phyloP scores from a whole-genome alignment of 2,329 filamentous ascomycete genomes.

The Colletotrichum nymphaeae region DNA sequence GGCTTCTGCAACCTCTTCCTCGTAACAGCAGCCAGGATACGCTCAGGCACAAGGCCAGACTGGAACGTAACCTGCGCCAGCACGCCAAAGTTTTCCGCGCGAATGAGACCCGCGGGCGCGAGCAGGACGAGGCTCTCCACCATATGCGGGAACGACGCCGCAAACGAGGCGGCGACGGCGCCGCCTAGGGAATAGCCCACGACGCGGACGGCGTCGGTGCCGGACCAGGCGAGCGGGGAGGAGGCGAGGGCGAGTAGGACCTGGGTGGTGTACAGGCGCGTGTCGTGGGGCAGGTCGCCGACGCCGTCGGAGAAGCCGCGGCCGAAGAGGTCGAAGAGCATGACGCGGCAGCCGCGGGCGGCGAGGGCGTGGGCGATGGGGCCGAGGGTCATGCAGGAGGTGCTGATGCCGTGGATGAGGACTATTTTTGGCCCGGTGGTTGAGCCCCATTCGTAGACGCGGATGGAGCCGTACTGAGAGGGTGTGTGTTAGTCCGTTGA shows the following conservation, averaged over 20 bases:
- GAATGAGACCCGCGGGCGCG: conserved; percentile 81
- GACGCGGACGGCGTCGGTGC: conserved; percentile 68
- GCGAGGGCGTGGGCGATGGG: conserved; percentile 76
- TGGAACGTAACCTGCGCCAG: conserved; percentile 63
- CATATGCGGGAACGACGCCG: conserved; percentile 76
- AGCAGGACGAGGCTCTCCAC: conserved; percentile 79
- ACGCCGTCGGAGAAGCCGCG: conserved; percentile 75
- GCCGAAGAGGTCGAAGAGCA: conserved; percentile 82
- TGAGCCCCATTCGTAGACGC: conserved; percentile 87
- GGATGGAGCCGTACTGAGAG: conserved; percentile 73
- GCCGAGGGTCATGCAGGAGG: conserved; percentile 79
- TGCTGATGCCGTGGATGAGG: conserved; percentile 86
- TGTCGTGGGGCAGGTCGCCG: conserved; percentile 75
- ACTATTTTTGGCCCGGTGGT: conserved; percentile 77
- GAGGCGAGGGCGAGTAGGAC: conserved; percentile 78
- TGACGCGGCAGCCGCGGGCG: conserved; percentile 78
- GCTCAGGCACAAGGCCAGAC: conserved; percentile 65
- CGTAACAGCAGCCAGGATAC: conserved; percentile 60
- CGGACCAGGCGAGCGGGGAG: conserved; percentile 78
- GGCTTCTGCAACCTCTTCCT: conserved; percentile 60
- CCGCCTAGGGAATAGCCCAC: conserved; percentile 88
- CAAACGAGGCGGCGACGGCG: conserved; percentile 80
- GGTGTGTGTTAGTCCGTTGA: conserved; percentile 7
- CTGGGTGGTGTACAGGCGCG: conserved; percentile 78
- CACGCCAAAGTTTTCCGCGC: conserved; percentile 62